phyloP scores from a whole-genome alignment of 495 filamentous ascomycete species.

The Copromyces sp. region DNA sequence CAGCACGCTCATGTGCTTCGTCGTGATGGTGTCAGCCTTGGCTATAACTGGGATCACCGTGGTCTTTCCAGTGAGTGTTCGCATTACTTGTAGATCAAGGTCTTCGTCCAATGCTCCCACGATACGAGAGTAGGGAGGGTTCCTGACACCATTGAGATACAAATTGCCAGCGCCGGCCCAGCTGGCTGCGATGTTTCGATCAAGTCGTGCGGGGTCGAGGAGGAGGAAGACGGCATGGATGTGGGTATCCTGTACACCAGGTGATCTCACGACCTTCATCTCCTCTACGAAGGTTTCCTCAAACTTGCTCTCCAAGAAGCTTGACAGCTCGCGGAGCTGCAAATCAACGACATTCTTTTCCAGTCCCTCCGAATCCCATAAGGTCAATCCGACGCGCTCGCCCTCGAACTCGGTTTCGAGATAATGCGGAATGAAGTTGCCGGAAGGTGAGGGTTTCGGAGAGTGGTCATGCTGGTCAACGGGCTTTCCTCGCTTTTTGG shows the following conservation, averaged over 20 bases:
- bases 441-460: slow-evolving; percentile 35
- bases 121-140: slow-evolving; percentile 33
- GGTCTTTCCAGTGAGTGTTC: slow-evolving; percentile 84
- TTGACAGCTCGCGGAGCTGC: slow-evolving; percentile 80
- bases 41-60: slow-evolving; percentile 93
- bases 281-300: slow-evolving; percentile 96
- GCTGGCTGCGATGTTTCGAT: slow-evolving; percentile 66
- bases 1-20: slow-evolving; percentile 83
- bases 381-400: slow-evolving; percentile 83
- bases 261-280: slow-evolving; percentile 90
- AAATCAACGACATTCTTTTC: slow-evolving; percentile 91
- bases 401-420: slow-evolving; percentile 91
- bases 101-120: slow-evolving; percentile 76
- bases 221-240: slow-evolving; percentile 93
- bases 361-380: slow-evolving; percentile 92
- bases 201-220: slow-evolving; percentile 79
- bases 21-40: slow-evolving; percentile 94
- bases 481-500: slow-evolving; percentile 57
- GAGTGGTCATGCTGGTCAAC: slow-evolving; percentile 44
- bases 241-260: slow-evolving; percentile 89
- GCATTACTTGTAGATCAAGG: slow-evolving; percentile 82
- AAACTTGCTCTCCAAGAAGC: slow-evolving; percentile 95
- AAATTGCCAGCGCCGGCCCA: slow-evolving; percentile 45
- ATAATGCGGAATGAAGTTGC: slow-evolving; percentile 73
- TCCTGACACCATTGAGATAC: slow-evolving; percentile 40